A percentile compares a stretch with the other conserved stretches of the same genome.
These are phyloP conservation scores for Vigna trinervia DNA, from an alignment of 306 rosid genomes.

Conservation along the genomic window DNA sequence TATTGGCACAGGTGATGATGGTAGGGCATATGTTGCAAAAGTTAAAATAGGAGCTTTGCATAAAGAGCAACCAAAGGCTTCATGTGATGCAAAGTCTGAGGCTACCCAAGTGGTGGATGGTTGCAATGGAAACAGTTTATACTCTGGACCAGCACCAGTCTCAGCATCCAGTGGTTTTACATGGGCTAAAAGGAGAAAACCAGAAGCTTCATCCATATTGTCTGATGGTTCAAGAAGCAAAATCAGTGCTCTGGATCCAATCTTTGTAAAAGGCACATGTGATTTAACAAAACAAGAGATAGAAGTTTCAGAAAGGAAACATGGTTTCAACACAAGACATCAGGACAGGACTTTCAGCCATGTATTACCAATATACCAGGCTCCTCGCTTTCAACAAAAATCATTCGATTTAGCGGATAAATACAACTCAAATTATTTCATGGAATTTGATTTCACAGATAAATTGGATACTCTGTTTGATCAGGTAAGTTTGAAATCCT, in stretches of 20 bases:
- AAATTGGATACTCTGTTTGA: slow-evolving; percentile 35
- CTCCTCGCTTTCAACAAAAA: slow-evolving; percentile 36
- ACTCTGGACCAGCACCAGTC: slow-evolving; percentile 58
- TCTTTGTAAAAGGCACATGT: slow-evolving; percentile 66
- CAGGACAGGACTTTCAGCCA: slow-evolving; percentile 37
- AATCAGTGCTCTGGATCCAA: slow-evolving; percentile 79
- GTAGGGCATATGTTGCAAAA: slow-evolving; percentile 43
- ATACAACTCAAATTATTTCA: slow-evolving; percentile 41
- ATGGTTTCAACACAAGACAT: slow-evolving; percentile 26
- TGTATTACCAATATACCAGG: slow-evolving; percentile 41
- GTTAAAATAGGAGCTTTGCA: slow-evolving; percentile 53
- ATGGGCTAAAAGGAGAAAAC: slow-evolving; percentile 71
- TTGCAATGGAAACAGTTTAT: slow-evolving; percentile 50
- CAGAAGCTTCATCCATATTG: slow-evolving; percentile 60
- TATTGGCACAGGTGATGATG: slow-evolving; percentile 42
- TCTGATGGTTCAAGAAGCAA: slow-evolving; percentile 87
- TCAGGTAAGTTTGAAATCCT: slow-evolving; percentile 52
- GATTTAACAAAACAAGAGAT: slow-evolving; percentile 48
- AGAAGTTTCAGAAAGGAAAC: slow-evolving; percentile 44
- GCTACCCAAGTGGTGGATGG: slow-evolving; percentile 44
- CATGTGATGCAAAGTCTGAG: slow-evolving; percentile 64
- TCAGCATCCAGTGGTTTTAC: slow-evolving; percentile 79
- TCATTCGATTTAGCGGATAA: slow-evolving; percentile 63
- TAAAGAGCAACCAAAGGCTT: slow-evolving; percentile 52
- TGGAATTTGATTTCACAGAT: slow-evolving; percentile 44